Evolutionary conservation across 805 yeast species (phyloP).

Genomic region (Metschnikowia lochheadii): DNA sequence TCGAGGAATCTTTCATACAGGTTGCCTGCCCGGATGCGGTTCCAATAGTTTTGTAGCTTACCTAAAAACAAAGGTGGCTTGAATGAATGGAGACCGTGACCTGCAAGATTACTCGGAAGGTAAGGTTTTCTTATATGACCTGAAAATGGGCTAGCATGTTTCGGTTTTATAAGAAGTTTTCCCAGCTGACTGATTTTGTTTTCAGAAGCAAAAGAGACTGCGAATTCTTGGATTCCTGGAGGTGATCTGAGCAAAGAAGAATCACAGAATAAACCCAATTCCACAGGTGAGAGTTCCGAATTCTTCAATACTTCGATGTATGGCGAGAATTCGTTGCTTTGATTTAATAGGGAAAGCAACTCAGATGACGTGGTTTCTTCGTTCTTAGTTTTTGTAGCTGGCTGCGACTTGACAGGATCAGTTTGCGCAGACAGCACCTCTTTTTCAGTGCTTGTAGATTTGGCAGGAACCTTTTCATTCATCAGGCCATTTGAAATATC

Average conservation of each 20-base stretch:
- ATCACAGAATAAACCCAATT: conserved; percentile 34
- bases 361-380: conserved; percentile 17
- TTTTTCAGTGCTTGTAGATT: background rate
- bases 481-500: conserved; percentile 2
- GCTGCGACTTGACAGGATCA: background rate
- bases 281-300: conserved; percentile 29
- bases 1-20: conserved; percentile 31
- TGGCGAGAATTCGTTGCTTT: conserved; percentile 17
- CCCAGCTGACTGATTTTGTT: conserved; percentile 23
- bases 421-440: background rate
- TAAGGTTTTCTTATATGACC: conserved; percentile 33
- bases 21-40: conserved; percentile 30
- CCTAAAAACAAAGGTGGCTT: conserved; percentile 34
- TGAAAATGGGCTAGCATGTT: conserved; percentile 22
- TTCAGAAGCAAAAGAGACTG: conserved; percentile 35
- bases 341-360: conserved; percentile 18
- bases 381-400: conserved; percentile 2
- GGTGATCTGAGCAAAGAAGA: conserved; percentile 32
- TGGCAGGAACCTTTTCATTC: conserved; percentile 1
- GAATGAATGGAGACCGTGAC: conserved; percentile 8
- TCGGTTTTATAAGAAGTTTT: conserved; percentile 20
- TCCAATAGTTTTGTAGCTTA: conserved; percentile 40
- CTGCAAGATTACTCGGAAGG: conserved; percentile 24
- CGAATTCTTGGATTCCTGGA: conserved; percentile 41
- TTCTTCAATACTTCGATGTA: conserved; percentile 27